Evolutionary conservation across 257 asterid genomes (phyloP).

Genomic region (Solanum neorickii): DNA sequence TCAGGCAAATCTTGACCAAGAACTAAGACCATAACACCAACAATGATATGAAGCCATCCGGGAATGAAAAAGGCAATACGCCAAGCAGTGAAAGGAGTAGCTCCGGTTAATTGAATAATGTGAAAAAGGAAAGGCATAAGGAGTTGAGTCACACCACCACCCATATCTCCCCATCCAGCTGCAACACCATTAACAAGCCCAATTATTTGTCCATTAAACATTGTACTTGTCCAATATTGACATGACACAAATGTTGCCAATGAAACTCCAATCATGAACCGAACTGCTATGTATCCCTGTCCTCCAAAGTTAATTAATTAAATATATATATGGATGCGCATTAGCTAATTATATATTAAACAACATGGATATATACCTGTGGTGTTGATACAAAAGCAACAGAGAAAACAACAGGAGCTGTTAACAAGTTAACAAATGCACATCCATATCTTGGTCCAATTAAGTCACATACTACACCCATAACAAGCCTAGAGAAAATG

Average conservation of each 20-base stretch:
- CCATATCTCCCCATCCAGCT: slow-evolving; percentile 14
- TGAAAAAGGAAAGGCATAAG: slow-evolving; percentile 11
- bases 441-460: slow-evolving; percentile 5
- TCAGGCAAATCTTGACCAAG: slow-evolving; percentile 11
- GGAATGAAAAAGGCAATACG: slow-evolving; percentile 6
- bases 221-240: background rate
- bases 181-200: slow-evolving; percentile 8
- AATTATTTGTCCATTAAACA: background rate
- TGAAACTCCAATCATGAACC: slow-evolving; percentile 3
- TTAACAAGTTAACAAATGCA: background rate
- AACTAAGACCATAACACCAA: slow-evolving; percentile 2
- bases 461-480: background rate
- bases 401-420: slow-evolving; percentile 1
- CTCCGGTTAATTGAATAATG: background rate
- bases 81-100: slow-evolving; percentile 11
- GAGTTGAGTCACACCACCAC: slow-evolving; percentile 11
- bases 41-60: slow-evolving; percentile 7
- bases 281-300: background rate
- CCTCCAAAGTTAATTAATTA: too few species aligned
- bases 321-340: background rate
- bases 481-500: slow-evolving; percentile 1
- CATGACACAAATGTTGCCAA: slow-evolving; percentile 2
- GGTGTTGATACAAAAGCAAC: background rate
- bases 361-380: background rate
- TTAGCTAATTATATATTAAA: background rate